Percentiles rank a stretch among this genome's conserved stretches.
Evolutionary conservation across 768 basidiomycete species (phyloP).

Genomic region (Postia placenta): DNA sequence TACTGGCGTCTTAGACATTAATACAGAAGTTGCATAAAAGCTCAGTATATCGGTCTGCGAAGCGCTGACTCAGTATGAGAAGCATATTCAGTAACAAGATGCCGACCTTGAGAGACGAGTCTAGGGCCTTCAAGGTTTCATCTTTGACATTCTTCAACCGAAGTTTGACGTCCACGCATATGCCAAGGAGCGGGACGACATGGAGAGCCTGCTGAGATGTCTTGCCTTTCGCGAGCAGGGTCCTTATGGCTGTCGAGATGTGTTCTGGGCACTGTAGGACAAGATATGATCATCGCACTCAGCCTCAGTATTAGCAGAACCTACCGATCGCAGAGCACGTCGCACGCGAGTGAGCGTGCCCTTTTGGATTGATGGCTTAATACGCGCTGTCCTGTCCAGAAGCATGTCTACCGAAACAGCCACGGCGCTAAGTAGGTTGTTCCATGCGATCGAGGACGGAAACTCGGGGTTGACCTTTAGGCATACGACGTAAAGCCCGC

Average conservation of each 20-base stretch:
- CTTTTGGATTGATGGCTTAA: conserved; percentile 55
- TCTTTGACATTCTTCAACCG: conserved; percentile 55
- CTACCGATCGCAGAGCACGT: conserved; percentile 61
- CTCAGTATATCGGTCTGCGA: conserved; percentile 49
- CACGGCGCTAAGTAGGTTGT: conserved; percentile 46
- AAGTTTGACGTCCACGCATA: conserved; percentile 63
- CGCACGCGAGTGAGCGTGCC: conserved; percentile 56
- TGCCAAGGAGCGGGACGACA: conserved; percentile 53
- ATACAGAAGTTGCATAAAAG: conserved; percentile 52
- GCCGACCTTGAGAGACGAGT: conserved; percentile 39
- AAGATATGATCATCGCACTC: background rate
- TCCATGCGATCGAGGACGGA: conserved; percentile 42
- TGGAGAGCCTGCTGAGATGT: conserved; percentile 35
- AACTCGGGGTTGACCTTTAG: conserved; percentile 40
- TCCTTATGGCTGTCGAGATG: conserved; percentile 44
- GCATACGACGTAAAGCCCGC: conserved; percentile 53
- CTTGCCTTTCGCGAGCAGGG: conserved; percentile 47
- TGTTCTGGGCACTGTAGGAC: conserved; percentile 30
- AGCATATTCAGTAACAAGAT: conserved; percentile 4
- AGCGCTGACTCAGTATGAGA: background rate
- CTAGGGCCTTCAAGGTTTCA: conserved; percentile 34
- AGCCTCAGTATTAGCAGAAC: conserved; percentile 14
- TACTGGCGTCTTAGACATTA: conserved; percentile 63
- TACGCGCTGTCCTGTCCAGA: conserved; percentile 42
- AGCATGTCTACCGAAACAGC: conserved; percentile 56